Percentiles rank a stretch among this genome's conserved stretches.
phyloP scores from a whole-genome alignment of 1,139 yeast genomes.

The Yamadazyma epiphylla region DNA sequence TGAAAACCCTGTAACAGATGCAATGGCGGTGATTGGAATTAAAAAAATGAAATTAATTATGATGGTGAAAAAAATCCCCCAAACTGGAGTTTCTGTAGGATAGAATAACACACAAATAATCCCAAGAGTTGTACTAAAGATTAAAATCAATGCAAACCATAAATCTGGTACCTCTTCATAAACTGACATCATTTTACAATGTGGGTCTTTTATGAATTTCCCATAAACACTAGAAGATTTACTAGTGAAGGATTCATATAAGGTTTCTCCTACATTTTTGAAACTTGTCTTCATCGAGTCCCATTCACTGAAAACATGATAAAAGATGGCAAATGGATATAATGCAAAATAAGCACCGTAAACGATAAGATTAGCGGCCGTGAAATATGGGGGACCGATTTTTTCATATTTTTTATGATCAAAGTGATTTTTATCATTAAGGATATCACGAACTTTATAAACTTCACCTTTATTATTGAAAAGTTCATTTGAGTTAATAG shows the following conservation, averaged over 20 bases:
- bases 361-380: slow-evolving; percentile 39
- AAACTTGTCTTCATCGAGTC: slow-evolving; percentile 40
- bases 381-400: slow-evolving; percentile 42
- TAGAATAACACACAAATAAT: slow-evolving; percentile 43
- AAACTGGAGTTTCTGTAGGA: slow-evolving; percentile 47
- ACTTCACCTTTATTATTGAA: slow-evolving; percentile 32
- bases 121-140: slow-evolving; percentile 45
- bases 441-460: slow-evolving; percentile 30
- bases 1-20: slow-evolving; percentile 50
- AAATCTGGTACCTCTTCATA: slow-evolving; percentile 63
- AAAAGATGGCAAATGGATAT: slow-evolving; percentile 41
- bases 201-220: slow-evolving; percentile 52
- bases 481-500: slow-evolving; percentile 35
- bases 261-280: slow-evolving; percentile 29
- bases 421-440: slow-evolving; percentile 28
- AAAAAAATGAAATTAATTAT: slow-evolving; percentile 52
- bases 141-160: slow-evolving; percentile 49
- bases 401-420: slow-evolving; percentile 26
- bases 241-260: slow-evolving; percentile 26
- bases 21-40: slow-evolving; percentile 47
- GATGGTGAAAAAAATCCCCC: slow-evolving; percentile 55
- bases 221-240: slow-evolving; percentile 42
- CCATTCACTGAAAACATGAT: slow-evolving; percentile 41
- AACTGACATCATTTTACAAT: slow-evolving; percentile 49
- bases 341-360: slow-evolving; percentile 42